phyloP scores from a whole-genome alignment of 116 monocot genomes.

The Dioscorea cayenensis region DNA sequence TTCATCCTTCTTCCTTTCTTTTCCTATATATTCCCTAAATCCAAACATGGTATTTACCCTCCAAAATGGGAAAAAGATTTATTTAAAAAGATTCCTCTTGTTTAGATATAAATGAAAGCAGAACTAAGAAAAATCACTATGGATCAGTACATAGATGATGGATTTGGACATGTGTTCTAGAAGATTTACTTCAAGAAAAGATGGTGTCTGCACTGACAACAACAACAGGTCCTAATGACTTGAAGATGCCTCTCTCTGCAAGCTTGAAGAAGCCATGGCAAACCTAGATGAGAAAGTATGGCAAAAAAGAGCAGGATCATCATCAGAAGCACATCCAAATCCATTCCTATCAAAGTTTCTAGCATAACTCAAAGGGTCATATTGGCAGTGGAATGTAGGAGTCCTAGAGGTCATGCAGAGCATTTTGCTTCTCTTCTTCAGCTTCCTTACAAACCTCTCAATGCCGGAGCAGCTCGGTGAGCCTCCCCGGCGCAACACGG shows the following conservation, averaged over 20 bases:
- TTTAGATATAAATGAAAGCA: too few relatives aligned
- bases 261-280: not conserved
- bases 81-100: too few relatives aligned
- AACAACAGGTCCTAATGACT: not conserved
- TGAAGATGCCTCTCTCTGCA: not conserved
- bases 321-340: not conserved
- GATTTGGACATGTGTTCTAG: too few relatives aligned
- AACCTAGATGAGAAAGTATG: constrained; percentile 11
- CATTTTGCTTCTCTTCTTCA: constrained; percentile 7
- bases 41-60: too few relatives aligned
- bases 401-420: not conserved
- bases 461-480: not conserved
- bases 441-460: constrained; percentile 2
- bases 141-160: too few relatives aligned
- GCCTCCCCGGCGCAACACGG: not conserved
- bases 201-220: not conserved
- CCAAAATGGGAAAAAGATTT: too few relatives aligned
- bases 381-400: constrained; percentile 6
- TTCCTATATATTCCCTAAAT: too few relatives aligned
- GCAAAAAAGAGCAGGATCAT: constrained; percentile 2
- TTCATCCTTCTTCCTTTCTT: too few relatives aligned
- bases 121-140: too few relatives aligned
- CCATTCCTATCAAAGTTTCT: constrained; percentile 7
- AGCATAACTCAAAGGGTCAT: constrained; percentile 11
- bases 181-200: too few relatives aligned